Evolutionary conservation across 257 asterid genomes (phyloP), one percentile per base, ranked within the genome.

Genomic region (Lycium barbarum): DNA sequence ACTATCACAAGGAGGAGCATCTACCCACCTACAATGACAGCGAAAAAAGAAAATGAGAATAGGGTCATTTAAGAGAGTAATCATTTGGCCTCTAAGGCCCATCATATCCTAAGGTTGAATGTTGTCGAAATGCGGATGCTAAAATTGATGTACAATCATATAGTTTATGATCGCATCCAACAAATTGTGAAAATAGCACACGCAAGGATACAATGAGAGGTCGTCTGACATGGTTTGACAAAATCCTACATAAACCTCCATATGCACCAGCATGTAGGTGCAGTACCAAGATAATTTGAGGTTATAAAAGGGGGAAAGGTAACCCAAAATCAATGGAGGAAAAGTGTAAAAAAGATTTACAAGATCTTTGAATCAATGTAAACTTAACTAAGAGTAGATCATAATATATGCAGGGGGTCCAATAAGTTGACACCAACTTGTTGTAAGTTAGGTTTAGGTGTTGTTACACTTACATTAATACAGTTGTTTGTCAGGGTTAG

Each of bases 1-100:
- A 85, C 88, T 91, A 78, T 91, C 97, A 87, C 99, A 96, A 81
- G 98, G 93, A 88, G 99, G 98, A 51, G 95, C 88, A 88, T 96
- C 92, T 72, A 94, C 98, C 99, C 99, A 96, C 93, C 99, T 95
- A 86, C 72, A 88, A 86, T 84, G 65, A 14, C 26, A 26, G 18
- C 5, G 0, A 63, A 65, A 53, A 11, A 78, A 22, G 7, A 53
- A 51, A 33, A 26, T 3, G 82, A 78, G 49, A 78, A 14, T 14
- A 78, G 4, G 53, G 47, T 78, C 49, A 78, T 14, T 51, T 78
- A 54, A 43, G 9, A 7, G 65, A 15, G 49, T 51, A 53, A 26
- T 47, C 61, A 15, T 22, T 49, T 13, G 62, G 62, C 62, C 81
- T 22, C 20, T 11, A 22, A 74, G 62, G 22, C 81, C 20, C 45